phyloP scores from a whole-genome alignment of 306 rosid species.

The Macrotyloma uniflorum region DNA sequence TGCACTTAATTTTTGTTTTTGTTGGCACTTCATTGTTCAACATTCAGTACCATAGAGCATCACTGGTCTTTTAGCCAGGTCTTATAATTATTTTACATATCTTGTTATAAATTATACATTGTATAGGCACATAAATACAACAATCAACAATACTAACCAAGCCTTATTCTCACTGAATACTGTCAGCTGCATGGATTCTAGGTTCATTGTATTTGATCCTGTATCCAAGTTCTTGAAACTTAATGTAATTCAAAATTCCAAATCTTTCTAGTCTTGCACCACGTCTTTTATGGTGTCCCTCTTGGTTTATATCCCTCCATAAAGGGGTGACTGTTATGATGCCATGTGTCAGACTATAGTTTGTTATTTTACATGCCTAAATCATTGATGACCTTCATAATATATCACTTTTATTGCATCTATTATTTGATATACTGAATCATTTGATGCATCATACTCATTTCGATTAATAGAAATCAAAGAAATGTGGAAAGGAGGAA shows the following conservation, averaged over 20 bases:
- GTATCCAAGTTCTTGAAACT: not conserved
- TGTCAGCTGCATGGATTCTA: conserved; percentile 8
- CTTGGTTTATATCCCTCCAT: not conserved
- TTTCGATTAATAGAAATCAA: not conserved
- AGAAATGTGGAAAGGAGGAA: not conserved
- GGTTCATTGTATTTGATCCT: not conserved
- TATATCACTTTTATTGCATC: not conserved
- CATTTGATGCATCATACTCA: not conserved
- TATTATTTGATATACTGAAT: not conserved
- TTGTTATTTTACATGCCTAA: not conserved
- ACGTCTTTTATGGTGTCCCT: not conserved
- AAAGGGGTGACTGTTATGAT: not conserved
- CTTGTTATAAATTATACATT: not conserved
- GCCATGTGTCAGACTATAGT: not conserved
- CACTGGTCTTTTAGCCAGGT: conserved; percentile 10
- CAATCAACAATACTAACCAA: not conserved
- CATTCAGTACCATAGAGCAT: not conserved
- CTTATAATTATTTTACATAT: not conserved
- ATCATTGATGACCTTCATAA: not conserved
- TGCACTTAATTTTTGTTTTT: not conserved
- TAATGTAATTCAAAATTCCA: not conserved
- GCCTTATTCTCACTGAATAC: conserved; percentile 1
- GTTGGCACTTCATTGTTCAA: not conserved
- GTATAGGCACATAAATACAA: not conserved
- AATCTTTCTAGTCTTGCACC: not conserved